Base-by-base conservation (phyloP, 176 grass and related monocot genomes). In the Cymbopogon citratus region DNA sequence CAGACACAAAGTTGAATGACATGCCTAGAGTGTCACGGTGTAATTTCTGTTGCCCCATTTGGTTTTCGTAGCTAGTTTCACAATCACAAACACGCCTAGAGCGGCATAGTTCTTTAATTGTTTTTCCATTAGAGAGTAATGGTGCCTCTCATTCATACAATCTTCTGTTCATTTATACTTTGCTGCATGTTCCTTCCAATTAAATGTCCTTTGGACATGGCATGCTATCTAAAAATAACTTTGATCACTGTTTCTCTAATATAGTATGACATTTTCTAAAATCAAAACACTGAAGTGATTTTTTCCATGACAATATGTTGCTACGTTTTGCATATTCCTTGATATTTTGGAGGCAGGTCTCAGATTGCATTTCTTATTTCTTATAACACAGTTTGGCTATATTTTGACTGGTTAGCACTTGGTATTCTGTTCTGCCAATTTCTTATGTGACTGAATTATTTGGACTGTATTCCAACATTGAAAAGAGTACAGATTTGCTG, bases 311-410 rank as follows among this genome's bases (percentile, higher is more conserved):
- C 24, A 9, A 46, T 73, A 39, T 85, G 45, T 73, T 72, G 7
- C 40, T 21, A 10, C 0, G 4, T 65, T 83, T 66, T 25, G 28
- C 46, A 69, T 59, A 18, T 8, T 5, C 14, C 4, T 26, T 78
- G 10, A 19, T 71, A 51, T 28, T 36, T 35, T 48, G 0, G 2
- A 29, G 10, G n/a, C 1, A 51, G 15, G 15, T 51, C 15, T 61
- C 41, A 15, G 13, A 52, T 85, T 79, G 25, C 63, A 23, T 71
- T 64, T 85, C 66, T 40, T 72, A 31, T 49, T 73, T 79, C 39
- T 28, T 8, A 64, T 8, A 64, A 71, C 62, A 72, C 34, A 19
- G 28, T 13, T 36, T 62, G 29, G 6, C 12, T 63, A 28, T 78
- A 19, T 45, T 64, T 76, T 10, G 35, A 63, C 39, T 78, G 12